Percentiles rank a stretch among this genome's conserved stretches.
Conservation (phyloP, 2,329 filamentous ascomycete species). For the Claviceps africana region DNA sequence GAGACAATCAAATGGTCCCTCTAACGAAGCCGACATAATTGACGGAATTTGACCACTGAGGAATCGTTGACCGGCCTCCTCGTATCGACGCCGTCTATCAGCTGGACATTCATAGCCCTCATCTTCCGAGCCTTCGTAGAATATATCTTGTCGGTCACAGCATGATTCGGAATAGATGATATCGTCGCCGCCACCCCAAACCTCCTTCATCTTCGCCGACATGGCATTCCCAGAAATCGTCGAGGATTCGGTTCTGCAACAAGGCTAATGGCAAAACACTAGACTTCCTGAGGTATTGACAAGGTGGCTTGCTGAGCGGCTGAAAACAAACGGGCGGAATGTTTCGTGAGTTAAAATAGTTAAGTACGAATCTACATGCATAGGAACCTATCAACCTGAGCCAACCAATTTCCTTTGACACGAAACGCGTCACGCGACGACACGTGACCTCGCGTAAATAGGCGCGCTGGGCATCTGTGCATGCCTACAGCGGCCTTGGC, state of each 20-base stretch:
- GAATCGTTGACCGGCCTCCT: constrained; percentile 44
- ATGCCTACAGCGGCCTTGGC: neutral
- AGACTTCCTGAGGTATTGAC: neutral
- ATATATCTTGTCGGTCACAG: constrained; percentile 29
- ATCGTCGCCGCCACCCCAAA: constrained; percentile 16
- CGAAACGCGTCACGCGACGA: constrained; percentile 18
- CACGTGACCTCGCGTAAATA: constrained; percentile 25
- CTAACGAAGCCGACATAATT: constrained; percentile 45
- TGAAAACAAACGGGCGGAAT: neutral
- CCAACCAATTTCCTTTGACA: neutral
- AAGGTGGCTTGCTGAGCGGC: neutral
- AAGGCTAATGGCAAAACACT: neutral
- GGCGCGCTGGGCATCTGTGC: neutral
- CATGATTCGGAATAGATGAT: constrained; percentile 33
- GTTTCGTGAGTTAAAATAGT: neutral
- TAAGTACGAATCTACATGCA: neutral
- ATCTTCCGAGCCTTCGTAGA: constrained; percentile 44
- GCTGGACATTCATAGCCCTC: constrained; percentile 35
- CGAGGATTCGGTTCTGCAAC: neutral
- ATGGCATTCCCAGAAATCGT: neutral
- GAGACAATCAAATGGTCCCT: constrained; percentile 42
- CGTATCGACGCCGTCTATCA: constrained; percentile 38
- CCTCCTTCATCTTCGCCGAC: neutral
- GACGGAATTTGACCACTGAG: constrained; percentile 40
- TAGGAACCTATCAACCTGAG: neutral